phyloP scores from a whole-genome alignment of 768 basidiomycete genomes.

The Macrocybe gigantea region DNA sequence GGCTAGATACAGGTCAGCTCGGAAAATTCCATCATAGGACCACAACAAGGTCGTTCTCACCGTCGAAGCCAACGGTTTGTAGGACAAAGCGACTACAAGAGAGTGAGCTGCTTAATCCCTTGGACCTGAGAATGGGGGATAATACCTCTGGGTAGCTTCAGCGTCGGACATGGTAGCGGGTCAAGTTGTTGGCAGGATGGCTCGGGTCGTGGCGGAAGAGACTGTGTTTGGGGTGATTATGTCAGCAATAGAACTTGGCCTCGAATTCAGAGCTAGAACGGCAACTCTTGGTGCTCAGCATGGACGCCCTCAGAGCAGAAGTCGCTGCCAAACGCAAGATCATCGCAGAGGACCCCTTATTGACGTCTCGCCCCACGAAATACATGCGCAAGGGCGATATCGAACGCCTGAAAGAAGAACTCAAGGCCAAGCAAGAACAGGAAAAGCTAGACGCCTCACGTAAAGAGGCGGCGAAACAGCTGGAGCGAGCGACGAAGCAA shows the following conservation, averaged over 20 bases:
- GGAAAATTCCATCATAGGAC: neutral
- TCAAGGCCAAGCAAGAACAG: constrained; percentile 29
- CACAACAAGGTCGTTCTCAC: constrained; percentile 26
- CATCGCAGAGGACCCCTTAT: constrained; percentile 38
- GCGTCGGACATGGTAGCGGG: constrained; percentile 54
- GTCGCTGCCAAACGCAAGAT: constrained; percentile 85
- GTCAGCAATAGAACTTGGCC: constrained; percentile 22
- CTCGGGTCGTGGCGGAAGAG: constrained; percentile 38
- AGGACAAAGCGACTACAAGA: constrained; percentile 72
- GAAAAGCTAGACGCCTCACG: constrained; percentile 13
- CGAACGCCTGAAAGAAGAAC: constrained; percentile 56
- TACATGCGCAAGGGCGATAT: constrained; percentile 92
- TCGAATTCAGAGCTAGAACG: constrained; percentile 1
- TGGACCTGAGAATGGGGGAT: neutral
- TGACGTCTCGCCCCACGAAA: constrained; percentile 55
- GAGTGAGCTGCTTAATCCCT: constrained; percentile 12
- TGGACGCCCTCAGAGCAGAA: constrained; percentile 91
- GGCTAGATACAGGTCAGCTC: constrained; percentile 36
- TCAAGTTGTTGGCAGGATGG: constrained; percentile 14
- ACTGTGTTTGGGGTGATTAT: constrained; percentile 21
- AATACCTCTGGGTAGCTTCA: constrained; percentile 29
- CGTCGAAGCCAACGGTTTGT: constrained; percentile 95
- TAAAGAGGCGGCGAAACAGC: constrained; percentile 23
- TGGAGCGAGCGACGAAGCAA: constrained; percentile 19
- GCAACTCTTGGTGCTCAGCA: constrained; percentile 21